Evolutionary conservation across 2,329 filamentous ascomycete genomes (phyloP), one percentile per base, ranked within the genome.

Genomic region (Ophiocordyceps unilateralis): DNA sequence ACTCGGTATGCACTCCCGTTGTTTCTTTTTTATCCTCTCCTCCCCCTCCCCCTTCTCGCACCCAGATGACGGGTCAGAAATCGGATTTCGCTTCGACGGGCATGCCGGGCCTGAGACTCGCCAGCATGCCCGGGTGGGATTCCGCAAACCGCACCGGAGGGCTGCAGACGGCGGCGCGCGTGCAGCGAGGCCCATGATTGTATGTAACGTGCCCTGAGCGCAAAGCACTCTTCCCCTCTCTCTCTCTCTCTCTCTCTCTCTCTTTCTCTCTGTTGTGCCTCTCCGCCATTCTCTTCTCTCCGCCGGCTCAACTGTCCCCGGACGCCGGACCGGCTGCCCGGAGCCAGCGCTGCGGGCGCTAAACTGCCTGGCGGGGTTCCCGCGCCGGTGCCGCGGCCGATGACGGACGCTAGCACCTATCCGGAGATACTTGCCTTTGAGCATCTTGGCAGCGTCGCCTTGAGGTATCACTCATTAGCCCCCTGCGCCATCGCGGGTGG

Each of bases 401-500:
- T 34, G 30, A 34, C 30, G 30, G 30, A 34, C 30, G 30, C 30
- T 34, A 34, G 30, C 5, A 14, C 14, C n/a, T 17, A 17, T 34
- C 30, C 30, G 23, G 5, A 5, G 23, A 26, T 26, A 26, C 23
- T 11, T 26, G 23, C 23, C 23, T 6, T 26, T 5, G 11, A 5
- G 11, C 23, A 11, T 26, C 28, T 32, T 32, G 28, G 28, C 28
- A 7, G 28, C 28, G 14, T 15, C 8, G 28, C 14, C 14, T 10
- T 36, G 14, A 36, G 32, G 32, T 36, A 11, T 19, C 5, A 3
- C 9, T 19, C 17, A 36, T 36, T 17, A 36, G 32, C 15, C 15
- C 32, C 11, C 20, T 22, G 37, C 37, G 39, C 34, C 38, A 19
- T 23, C 24, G 41, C 42, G 42, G 42, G 46, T 43, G 42, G 40